Base-by-base conservation (phyloP, 305 asterid genomes). In the Fraxinus baroniana region DNA sequence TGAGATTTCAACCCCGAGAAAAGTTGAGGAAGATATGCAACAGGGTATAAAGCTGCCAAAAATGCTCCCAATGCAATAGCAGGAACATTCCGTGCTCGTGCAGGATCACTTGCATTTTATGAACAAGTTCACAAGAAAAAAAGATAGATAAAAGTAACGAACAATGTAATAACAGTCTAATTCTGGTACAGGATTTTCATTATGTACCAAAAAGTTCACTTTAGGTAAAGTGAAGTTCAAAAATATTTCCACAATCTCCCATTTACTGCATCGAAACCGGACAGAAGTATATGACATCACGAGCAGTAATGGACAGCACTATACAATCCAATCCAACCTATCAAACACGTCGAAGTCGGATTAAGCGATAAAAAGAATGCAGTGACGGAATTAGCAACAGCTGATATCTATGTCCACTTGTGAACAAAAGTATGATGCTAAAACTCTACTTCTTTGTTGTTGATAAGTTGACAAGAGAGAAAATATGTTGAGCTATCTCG, bases 31-130 rank as follows among this genome's bases (percentile, higher is more conserved):
- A 92, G 89, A 46, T 98, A 94, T 62, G 97, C 84, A 84, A 94
- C 94, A 83, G 98, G 97, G 89, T 94, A 92, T 68, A 94, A 92
- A 77, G 98, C 98, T 76, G 97, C 85, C 8, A 93, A 88, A 76
- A 95, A 87, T 83, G 97, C 94, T 79, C 98, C 99, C 88, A 95
- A 78, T 77, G 98, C 97, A 86, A 94, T 87, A 78, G 89, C 97
- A 30, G 99, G 98, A 78, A 92, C 96, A 84, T 91, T 95, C 35
- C 92, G 93, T 82, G 93, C 94, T 84, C 93, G 96, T 20, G 97
- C 96, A 73, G 97, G 97, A 90, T 95, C 97, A 26, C 35, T 66
- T 10, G 35, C 35, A 66, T 22, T 66, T 66, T 66, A 66, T 22
- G 33, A 26, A 26, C 28, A 30, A 5, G 15, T 4, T 70, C 22